Percentiles rank a stretch among this genome's conserved stretches.
Conservation (phyloP, 768 basidiomycete species). For the Galerina marginata region DNA sequence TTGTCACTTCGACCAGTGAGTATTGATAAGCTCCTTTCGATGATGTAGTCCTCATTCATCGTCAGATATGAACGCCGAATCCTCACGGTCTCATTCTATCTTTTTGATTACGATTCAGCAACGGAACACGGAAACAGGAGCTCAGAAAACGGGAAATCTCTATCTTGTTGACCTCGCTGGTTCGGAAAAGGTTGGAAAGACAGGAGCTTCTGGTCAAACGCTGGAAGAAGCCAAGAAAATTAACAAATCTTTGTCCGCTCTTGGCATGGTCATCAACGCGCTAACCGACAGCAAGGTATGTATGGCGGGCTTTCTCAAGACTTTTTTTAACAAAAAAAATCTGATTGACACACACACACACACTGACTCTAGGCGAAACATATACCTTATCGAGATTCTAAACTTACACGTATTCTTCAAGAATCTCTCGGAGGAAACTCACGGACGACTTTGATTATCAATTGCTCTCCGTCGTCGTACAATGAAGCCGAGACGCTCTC, state of each 20-base stretch:
- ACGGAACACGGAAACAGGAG: constrained; percentile 93
- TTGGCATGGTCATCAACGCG: constrained; percentile 99
- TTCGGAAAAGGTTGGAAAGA: constrained; percentile 99
- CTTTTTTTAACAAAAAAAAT: background rate
- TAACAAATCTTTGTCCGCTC: constrained; percentile 96
- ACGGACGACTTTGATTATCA: constrained; percentile 97
- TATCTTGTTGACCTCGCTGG: constrained; percentile 98
- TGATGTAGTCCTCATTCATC: constrained; percentile 3
- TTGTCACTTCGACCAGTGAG: constrained; percentile 93
- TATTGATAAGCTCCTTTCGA: constrained; percentile 17
- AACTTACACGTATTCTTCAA: constrained; percentile 98
- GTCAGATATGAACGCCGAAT: constrained; percentile 97
- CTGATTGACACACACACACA: background rate
- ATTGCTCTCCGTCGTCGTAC: constrained; percentile 97
- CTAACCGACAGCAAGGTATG: constrained; percentile 92
- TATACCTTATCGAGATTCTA: constrained; percentile 98
- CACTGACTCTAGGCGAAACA: constrained; percentile 75
- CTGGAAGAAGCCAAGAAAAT: constrained; percentile 99
- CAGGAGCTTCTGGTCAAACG: constrained; percentile 98
- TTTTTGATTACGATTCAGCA: constrained; percentile 98
- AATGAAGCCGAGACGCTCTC: constrained; percentile 96
- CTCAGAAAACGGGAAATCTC: constrained; percentile 94
- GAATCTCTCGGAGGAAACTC: constrained; percentile 97
- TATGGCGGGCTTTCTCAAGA: background rate
- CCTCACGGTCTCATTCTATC: constrained; percentile 98